These are phyloP conservation scores for Nannochloris sp. DNA, from an alignment of 139 green algal species.

Conservation along the genomic window DNA sequence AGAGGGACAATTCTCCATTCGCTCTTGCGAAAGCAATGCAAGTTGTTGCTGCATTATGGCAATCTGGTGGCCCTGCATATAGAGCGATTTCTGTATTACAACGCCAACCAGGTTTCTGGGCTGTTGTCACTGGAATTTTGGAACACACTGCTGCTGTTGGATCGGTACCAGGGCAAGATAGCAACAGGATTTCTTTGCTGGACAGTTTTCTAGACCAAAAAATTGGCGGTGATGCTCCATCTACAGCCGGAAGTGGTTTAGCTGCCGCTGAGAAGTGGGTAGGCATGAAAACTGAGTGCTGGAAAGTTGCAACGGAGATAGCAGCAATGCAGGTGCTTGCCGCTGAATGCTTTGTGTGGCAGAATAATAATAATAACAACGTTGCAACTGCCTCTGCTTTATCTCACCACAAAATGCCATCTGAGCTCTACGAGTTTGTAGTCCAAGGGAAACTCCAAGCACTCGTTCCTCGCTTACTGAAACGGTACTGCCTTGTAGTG, in stretches of 20 bases:
- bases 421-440: background rate
- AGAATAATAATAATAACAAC: too few relatives aligned
- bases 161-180: background rate
- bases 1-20: slow-evolving; percentile 23
- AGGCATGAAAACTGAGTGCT: slow-evolving; percentile 2
- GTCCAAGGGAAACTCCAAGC: background rate
- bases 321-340: slow-evolving; percentile 33
- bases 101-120: slow-evolving; percentile 34
- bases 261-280: too few relatives aligned
- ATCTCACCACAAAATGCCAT: background rate
- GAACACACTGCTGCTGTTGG: background rate
- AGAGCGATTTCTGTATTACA: slow-evolving; percentile 37
- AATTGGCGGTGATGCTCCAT: background rate
- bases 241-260: background rate
- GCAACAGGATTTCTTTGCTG: background rate
- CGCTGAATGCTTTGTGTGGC: slow-evolving; percentile 3
- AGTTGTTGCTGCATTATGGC: slow-evolving; percentile 45
- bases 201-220: too few relatives aligned
- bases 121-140: slow-evolving; percentile 4
- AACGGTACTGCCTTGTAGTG: background rate
- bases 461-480: slow-evolving; percentile 1
- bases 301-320: slow-evolving; percentile 20
- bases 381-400: background rate
- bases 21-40: slow-evolving; percentile 35
- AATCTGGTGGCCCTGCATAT: slow-evolving; percentile 21